Base-by-base conservation (phyloP, 352 stramenopile genomes). In the Globisporangium cystogenes region DNA sequence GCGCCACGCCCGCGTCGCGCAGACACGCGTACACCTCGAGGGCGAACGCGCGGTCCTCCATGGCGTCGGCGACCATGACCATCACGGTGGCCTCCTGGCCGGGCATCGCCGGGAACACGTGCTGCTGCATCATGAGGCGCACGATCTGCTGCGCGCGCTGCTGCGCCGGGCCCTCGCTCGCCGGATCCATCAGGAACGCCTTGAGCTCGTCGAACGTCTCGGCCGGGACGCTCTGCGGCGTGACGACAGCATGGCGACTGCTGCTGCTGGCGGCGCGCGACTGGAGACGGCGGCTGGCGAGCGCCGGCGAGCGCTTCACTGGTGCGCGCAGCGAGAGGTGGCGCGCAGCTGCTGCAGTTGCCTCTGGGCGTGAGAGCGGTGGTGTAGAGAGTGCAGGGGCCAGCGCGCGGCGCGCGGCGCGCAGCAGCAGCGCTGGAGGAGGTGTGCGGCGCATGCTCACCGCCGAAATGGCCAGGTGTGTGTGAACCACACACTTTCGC, bases 1-100 rank as follows among this genome's bases (percentile, higher is more conserved):
- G 75, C 4, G 71, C 64, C 27, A 91, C 80, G 29, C 65, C 59
- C 12, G 64, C 72, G n/a, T 78, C 62, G 1, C 80, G 72, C 20
- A 87, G 59, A 52, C 64, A 69, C 54, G 57, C 58, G 56, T 91
- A 91, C 48, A 89, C 77, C 21, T 76, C 51, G 39, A 86, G 52
- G 4, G 86, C 72, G 37, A 89, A 86, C 27, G 60, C 41, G 15
- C 55, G 57, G 59, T 87, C 70, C 29, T 85, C 48, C 56, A 82
- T 69, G 10, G 74, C 75, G 48, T 87, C 67, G 1, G 77, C 76
- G 21, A 89, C 72, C 80, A 91, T 91, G 56, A 79, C 73, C 74
- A 91, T 84, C 18, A 91, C 77, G 16, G 77, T 83, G 15, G 80
- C 75, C 35, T 91, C 81, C 57, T 87, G 74, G 7, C 81, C 81